Conservation (phyloP, 805 yeast species). For the Candida montana region DNA sequence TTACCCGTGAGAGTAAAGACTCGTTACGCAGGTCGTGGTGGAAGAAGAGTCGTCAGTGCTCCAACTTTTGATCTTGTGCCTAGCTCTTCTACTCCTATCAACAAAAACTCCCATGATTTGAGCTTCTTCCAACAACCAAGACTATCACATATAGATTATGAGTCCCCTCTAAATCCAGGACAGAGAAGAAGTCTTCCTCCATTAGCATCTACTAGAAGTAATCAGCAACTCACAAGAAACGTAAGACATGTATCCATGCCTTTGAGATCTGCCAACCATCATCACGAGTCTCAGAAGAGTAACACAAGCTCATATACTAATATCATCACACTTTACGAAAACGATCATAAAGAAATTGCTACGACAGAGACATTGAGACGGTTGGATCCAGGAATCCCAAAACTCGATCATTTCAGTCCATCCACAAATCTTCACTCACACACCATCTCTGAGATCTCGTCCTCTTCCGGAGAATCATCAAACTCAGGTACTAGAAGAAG, state of each 20-base stretch:
- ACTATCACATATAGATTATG: slow-evolving; percentile 1
- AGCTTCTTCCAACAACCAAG: slow-evolving; percentile 7
- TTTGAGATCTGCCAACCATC: neutral
- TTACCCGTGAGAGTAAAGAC: slow-evolving; percentile 11
- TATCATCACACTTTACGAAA: slow-evolving; percentile 3
- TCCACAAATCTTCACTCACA: neutral
- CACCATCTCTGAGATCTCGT: neutral
- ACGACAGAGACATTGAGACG: no score
- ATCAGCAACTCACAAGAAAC: neutral
- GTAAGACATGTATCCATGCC: slow-evolving; percentile 3
- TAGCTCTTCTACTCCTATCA: neutral
- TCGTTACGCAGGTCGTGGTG: slow-evolving; percentile 1
- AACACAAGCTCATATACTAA: slow-evolving; percentile 9
- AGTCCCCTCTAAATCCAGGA: neutral
- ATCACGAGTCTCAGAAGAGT: no score
- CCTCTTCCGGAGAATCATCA: no score
- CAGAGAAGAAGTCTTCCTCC: slow-evolving; percentile 2
- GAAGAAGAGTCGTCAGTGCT: slow-evolving; percentile 11
- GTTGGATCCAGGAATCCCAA: neutral
- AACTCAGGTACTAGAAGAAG: no score
- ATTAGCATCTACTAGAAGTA: neutral
- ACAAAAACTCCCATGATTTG: neutral
- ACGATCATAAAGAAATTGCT: neutral
- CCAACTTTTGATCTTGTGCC: slow-evolving; percentile 11
- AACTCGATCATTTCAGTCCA: no score